Evolutionary conservation across 768 basidiomycete species (phyloP), one percentile per base, ranked within the genome.

Genomic region (Suillus placidus): DNA sequence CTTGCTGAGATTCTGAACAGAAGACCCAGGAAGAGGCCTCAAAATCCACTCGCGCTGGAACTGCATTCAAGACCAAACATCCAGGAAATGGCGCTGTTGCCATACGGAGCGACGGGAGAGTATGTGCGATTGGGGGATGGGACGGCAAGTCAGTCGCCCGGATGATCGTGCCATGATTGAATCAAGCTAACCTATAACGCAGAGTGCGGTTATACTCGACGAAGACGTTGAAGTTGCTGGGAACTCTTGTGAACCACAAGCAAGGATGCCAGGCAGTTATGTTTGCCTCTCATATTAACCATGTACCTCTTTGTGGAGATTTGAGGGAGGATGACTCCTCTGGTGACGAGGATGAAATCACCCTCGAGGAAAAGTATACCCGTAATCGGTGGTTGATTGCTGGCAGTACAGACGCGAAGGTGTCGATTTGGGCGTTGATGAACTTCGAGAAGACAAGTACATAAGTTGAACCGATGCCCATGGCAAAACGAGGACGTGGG

Each of bases 61-160:
- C 52, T 74, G 72, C 30, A 71, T 82, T 18, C 77, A 86, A 86
- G 54, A 94, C 88, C 26, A 94, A 90, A 71, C 83, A 93, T 67
- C 87, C 93, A 0, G 95, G 95, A 4, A 95, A 95, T 71, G 84
- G 85, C 0, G 84, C 87, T 8, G 76, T 98, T n/a, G 85, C 89
- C 4, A 87, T 97, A 14, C 87, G 88, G 6, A 83, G 86, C 42
- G 89, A 92, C 68, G 93, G 89, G 0, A 84, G 85, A 26, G 86
- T 98, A 0, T 91, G 95, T 70, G 95, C 95, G 0, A 81, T 95
- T 2, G 96, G 91, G 3, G 94, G 95, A 0, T 98, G 97, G 97
- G 95, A 99, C 67, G 95, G 97, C 42, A 87, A 83, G 96, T 95
- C 69, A 70, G 91, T 78, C 7, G 43, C 51, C 16, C 18, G 34